A percentile compares a stretch with the other conserved stretches of the same genome.
Conservation (phyloP, 495 filamentous ascomycete genomes). For the Neurospora sp. region DNA sequence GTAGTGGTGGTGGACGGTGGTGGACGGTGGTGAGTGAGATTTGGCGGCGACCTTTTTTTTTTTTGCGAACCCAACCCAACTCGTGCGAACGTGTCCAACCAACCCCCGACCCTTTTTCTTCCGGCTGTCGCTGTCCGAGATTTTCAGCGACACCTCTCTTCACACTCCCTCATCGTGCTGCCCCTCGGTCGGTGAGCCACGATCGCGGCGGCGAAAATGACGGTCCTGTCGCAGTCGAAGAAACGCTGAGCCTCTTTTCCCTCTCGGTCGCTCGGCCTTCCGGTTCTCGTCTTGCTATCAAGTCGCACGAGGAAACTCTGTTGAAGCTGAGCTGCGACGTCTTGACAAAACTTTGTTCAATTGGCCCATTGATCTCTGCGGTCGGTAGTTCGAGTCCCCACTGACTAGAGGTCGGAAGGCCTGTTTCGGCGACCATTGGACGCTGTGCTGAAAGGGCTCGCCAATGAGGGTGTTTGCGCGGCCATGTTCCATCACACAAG, state of each 20-base stretch:
- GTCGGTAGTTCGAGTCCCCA: constrained; percentile 8
- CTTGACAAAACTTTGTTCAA: constrained; percentile 13
- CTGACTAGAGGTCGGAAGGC: constrained; percentile 13
- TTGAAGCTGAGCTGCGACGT: constrained; percentile 1
- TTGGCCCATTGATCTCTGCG: constrained; percentile 8
- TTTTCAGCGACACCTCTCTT: neutral
- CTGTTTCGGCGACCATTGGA: constrained; percentile 23
- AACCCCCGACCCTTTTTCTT: neutral
- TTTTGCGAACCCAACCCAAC: neutral
- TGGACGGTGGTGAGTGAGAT: neutral
- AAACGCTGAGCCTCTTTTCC: neutral
- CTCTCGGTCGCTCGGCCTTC: constrained; percentile 3
- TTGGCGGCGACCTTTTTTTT: neutral
- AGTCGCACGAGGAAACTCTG: constrained; percentile 6
- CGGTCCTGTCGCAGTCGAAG: neutral
- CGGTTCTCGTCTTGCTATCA: constrained; percentile 7
- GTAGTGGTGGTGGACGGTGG: neutral
- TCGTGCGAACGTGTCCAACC: neutral
- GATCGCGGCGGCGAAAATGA: neutral
- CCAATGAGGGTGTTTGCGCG: constrained; percentile 19
- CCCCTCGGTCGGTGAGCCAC: neutral
- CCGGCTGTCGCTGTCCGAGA: neutral
- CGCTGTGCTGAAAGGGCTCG: constrained; percentile 12
- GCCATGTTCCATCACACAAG: constrained; percentile 14
- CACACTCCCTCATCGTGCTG: neutral